phyloP scores from a whole-genome alignment of 202 grass and related monocot genomes.

The Zoysia matrella region DNA sequence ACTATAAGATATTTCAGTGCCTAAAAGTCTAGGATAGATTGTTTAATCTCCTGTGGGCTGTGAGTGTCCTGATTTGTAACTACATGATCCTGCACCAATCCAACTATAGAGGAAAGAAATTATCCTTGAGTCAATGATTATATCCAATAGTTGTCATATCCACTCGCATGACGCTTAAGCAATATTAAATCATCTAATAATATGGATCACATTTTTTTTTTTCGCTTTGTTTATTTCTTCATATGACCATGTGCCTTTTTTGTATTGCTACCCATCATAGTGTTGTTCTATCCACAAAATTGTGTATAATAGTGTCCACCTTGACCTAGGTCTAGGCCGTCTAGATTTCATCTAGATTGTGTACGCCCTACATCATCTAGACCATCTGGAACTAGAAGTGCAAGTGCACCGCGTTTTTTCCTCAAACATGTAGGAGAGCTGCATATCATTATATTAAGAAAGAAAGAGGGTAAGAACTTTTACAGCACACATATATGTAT shows the following conservation, averaged over 20 bases:
- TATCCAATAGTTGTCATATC: background rate
- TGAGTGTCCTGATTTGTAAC: background rate
- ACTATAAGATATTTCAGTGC: background rate
- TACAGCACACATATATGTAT: no score
- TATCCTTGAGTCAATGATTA: background rate
- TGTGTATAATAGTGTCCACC: background rate
- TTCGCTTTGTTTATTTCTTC: background rate
- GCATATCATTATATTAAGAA: no score
- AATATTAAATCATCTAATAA: background rate
- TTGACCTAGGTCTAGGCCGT: background rate
- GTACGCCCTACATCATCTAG: background rate
- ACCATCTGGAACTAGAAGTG: background rate
- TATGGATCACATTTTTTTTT: background rate
- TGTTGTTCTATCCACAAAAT: constrained; percentile 15
- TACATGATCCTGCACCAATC: background rate
- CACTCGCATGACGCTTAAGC: background rate
- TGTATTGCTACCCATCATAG: background rate
- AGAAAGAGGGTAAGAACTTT: no score
- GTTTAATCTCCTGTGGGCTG: background rate
- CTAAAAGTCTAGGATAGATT: background rate
- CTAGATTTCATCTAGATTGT: background rate
- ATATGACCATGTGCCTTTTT: background rate
- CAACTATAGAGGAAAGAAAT: background rate
- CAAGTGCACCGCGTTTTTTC: background rate
- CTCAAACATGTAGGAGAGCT: no score